Evolutionary conservation across 2,329 filamentous ascomycete genomes (phyloP), one percentile per base, ranked within the genome.

Genomic region (Xylaria sp.): DNA sequence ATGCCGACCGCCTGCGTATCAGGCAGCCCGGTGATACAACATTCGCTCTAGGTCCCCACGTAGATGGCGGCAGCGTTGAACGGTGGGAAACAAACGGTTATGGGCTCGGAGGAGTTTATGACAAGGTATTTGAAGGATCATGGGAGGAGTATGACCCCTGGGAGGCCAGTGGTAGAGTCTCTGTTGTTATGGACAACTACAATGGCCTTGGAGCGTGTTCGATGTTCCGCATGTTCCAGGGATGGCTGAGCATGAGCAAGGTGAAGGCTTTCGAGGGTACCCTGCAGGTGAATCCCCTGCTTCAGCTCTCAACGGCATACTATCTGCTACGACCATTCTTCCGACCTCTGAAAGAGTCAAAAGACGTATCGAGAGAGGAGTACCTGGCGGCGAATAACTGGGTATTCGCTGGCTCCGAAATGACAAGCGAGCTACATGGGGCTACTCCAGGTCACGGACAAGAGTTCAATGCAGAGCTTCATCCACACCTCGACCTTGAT

Each of bases 211-310:
- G 94, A 0, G 90, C 92, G 0, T 97, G 93, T 80, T 91, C 87
- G 54, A 93, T 94, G 84, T 94, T 97, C 80, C 87, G 95, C 47
- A 92, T 93, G 86, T 95, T 93, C 79, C 94, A 98, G 81, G 94
- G 93, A 21, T 98, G 94, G 94, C 80, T 98, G 61, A 88, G 87
- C 68, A 91, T 98, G 86, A 93, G 91, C 66, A 82, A 84, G n/a
- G 91, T 89, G 0, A 89, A 85, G 0, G 92, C 93, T 0, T 85
- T 85, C 5, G 90, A 97, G 81, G 94, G 94, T 0, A 96, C 94
- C 0, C 81, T 98, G 61, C 85, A 93, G 51, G 92, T 97, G 1
- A 94, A 94, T 75, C 94, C 94, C 0, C 83, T 97, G 61, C 81
- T 96, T 54, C 86, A 87, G 71, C 87, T 93, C 63, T 89, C 92